Base-by-base conservation (phyloP, 805 yeast species). In the Saccharomyces jurei region DNA sequence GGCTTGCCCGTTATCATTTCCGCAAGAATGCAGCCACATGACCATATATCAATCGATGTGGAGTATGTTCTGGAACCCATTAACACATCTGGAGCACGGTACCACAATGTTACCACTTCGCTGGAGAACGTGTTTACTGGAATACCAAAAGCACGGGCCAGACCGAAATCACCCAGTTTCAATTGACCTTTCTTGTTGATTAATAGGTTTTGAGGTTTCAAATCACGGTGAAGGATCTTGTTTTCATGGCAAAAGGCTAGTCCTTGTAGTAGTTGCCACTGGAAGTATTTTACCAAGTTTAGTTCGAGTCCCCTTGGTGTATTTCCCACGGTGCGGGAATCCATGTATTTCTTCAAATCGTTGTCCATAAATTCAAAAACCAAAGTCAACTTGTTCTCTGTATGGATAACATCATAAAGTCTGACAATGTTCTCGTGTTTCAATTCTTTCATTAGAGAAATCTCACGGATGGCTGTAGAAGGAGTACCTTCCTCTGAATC, bases 401-500 rank as follows among this genome's bases (percentile, higher is more conserved):
- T 87, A 70, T 94, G 99, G 58, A 94, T 95, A 60, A 94, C 94
- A 71, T 94, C 97, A 70, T 85, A 89, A 47, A 94, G 77, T 49
- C 96, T 78, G 26, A 94, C 97, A 52, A 92, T 91, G 71, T 92
- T 90, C 57, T 89, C 96, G 72, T 94, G 96, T 60, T 89, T 82
- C 79, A 94, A 79, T 69, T 94, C 99, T 70, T 94, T 92, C 71
- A 94, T 79, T 49, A 94, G 77, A 1, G 98, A 92, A 62, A 94
- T 94, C 69, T 94, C 99, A 63, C 99, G 80, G 56, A 94, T 94
- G 5, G 99, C 98, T 0, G 99, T 94, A 1, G 97, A 90, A 1
- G 99, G 99, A 25, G 95, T 97, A 21, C 99, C 99, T 70, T 94
- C 99, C 71, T 94, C 99, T 22, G 96, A 89, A 69, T 94, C 99